Evolutionary conservation across 2,329 filamentous ascomycete genomes (phyloP).

Genomic region (Fusarium sp.): DNA sequence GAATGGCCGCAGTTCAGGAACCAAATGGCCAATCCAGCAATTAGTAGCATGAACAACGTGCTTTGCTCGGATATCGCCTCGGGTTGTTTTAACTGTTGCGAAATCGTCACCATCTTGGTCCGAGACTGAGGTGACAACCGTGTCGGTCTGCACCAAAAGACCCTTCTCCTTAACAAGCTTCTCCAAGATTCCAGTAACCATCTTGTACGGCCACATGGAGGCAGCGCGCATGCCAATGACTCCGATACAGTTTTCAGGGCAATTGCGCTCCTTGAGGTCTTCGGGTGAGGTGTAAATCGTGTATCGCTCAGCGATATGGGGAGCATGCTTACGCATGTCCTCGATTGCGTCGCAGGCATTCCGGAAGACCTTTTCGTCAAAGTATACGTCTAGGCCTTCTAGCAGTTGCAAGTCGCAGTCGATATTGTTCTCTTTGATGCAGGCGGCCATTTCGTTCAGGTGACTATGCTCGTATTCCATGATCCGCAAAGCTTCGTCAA

Average conservation of each 20-base stretch:
- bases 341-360: slow-evolving; percentile 13
- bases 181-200: slow-evolving; percentile 11
- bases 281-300: slow-evolving; percentile 7
- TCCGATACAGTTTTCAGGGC: slow-evolving; percentile 12
- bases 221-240: slow-evolving; percentile 19
- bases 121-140: background rate
- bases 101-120: background rate
- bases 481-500: slow-evolving; percentile 16
- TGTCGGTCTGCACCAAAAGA: slow-evolving; percentile 1
- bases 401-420: slow-evolving; percentile 13
- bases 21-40: slow-evolving; percentile 16
- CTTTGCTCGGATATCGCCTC: slow-evolving; percentile 12
- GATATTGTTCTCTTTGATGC: slow-evolving; percentile 9
- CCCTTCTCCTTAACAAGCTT: slow-evolving; percentile 19
- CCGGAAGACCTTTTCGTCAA: slow-evolving; percentile 21
- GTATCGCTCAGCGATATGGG: background rate
- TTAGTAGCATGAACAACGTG: slow-evolving; percentile 25
- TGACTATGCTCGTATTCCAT: slow-evolving; percentile 32
- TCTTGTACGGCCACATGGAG: slow-evolving; percentile 32
- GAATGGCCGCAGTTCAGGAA: slow-evolving; percentile 22
- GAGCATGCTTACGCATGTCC: slow-evolving; percentile 10
- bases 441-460: slow-evolving; percentile 18
- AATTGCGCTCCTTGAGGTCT: slow-evolving; percentile 16
- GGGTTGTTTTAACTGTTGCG: background rate
- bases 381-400: slow-evolving; percentile 19